Base-by-base conservation (phyloP, 2,329 filamentous ascomycete genomes). In the Lasiodiplodia citricola region DNA sequence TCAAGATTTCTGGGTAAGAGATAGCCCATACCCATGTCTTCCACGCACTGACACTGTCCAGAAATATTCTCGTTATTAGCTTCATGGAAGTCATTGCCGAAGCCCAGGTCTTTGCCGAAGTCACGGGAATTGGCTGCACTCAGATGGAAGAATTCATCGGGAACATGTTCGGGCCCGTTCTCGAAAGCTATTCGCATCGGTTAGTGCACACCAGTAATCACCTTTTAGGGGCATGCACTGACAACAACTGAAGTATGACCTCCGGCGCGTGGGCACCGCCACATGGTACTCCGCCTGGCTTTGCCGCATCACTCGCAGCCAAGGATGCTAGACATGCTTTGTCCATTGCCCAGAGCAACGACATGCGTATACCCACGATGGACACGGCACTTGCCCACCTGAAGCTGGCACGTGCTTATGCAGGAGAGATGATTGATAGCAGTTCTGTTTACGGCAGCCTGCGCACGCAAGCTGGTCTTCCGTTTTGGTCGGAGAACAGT, bases 51-150 rank as follows among this genome's bases (percentile, higher is more conserved):
- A 31, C 51, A 31, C 25, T 7, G 28, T 2, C 4, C 11, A 54
- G 38, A 3, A 51, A 64, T 16, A 63, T 63, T 16, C 51, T 47
- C 16, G 60, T 64, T 2, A 51, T 64, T 16, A 47, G 38, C 25
- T 63, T 73, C 35, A 74, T 73, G 71, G 76, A 78, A 38, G 68
- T 78, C 11, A 69, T 78, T 0, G 73, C 72, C 5, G 76, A 78
- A 64, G 75, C 75, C 2, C 76, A 75, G 18, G 75, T 77, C 8
- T 72, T 78, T 41, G 76, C 76, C 2, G 77, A 78, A 21, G 77
- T 76, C 63, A 76, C 73, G 1, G 73, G 75, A 0, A 68, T 78
- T 1, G 74, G 72, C 3, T 70, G 69, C 3, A 69, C 69, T 3
- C 71, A 72, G 50, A 69, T 78, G 41, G 76, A 78, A 66, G 68